phyloP scores from a whole-genome alignment of 805 yeast genomes.

The Teunomyces tritomae region DNA sequence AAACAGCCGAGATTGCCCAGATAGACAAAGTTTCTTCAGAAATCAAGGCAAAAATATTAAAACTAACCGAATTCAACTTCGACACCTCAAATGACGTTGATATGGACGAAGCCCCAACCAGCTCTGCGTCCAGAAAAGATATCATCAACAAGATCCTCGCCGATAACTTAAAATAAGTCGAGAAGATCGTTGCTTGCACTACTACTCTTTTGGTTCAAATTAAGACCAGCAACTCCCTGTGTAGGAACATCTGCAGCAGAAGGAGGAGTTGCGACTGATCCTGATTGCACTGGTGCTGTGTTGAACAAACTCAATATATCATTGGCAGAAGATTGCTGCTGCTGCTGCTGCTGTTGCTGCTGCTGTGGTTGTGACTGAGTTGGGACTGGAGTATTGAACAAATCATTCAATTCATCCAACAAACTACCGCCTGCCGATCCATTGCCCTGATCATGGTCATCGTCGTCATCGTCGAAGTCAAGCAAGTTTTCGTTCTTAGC shows the following conservation, averaged over 20 bases:
- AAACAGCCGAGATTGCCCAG: conserved; percentile 49
- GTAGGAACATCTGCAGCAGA: conserved; percentile 5
- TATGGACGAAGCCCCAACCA: conserved; percentile 3
- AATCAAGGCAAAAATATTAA: conserved; percentile 36
- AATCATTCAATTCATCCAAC: conserved; percentile 72
- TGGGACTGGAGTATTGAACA: conserved; percentile 47
- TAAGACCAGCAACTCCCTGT: conserved; percentile 2
- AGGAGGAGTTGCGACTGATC: conserved; percentile 4
- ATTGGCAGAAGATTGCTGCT: conserved; percentile 19
- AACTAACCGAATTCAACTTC: conserved; percentile 13
- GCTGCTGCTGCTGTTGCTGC: neutral
- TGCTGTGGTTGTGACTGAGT: conserved; percentile 9
- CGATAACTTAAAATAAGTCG: conserved; percentile 29
- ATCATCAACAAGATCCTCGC: conserved; percentile 4
- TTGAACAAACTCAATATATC: conserved; percentile 50
- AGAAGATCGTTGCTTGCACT: conserved; percentile 31
- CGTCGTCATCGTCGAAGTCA: conserved; percentile 74
- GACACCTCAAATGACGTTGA: neutral
- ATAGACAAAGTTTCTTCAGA: conserved; percentile 41
- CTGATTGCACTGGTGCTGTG: conserved; percentile 5
- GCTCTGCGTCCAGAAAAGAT: conserved; percentile 1
- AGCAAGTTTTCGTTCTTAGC: conserved; percentile 76
- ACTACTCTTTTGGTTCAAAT: neutral
- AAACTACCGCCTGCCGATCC: conserved; percentile 27
- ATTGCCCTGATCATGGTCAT: conserved; percentile 13